Evolutionary conservation across 2,329 filamentous ascomycete genomes (phyloP).

Genomic region (Penicillium vulpinum): DNA sequence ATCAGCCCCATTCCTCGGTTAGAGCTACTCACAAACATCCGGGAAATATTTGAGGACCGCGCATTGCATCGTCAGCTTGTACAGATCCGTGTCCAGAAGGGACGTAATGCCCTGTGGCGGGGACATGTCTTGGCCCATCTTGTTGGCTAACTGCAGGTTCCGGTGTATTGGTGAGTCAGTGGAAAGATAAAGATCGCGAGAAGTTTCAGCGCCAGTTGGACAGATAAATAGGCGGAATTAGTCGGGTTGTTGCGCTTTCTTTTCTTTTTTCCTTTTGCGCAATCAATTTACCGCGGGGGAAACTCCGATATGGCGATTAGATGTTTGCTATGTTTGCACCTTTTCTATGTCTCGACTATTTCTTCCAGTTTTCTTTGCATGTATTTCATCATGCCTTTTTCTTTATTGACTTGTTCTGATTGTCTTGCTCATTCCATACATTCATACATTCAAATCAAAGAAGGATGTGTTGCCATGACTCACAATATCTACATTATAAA

Average conservation of each 20-base stretch:
- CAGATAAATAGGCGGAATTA: neutral
- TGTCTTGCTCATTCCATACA: neutral
- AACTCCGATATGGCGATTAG: slow-evolving; percentile 4
- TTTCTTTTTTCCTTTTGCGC: neutral
- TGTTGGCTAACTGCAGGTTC: slow-evolving; percentile 10
- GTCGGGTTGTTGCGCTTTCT: neutral
- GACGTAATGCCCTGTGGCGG: slow-evolving; percentile 72
- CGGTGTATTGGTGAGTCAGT: slow-evolving; percentile 4
- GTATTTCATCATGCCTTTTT: neutral
- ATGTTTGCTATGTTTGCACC: slow-evolving; percentile 10
- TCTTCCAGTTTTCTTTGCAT: neutral
- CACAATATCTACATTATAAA: neutral
- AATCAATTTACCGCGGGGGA: slow-evolving; percentile 4
- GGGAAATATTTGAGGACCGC: slow-evolving; percentile 91
- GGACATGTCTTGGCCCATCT: slow-evolving; percentile 33
- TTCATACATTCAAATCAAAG: neutral
- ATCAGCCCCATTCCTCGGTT: slow-evolving; percentile 1
- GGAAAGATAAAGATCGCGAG: neutral
- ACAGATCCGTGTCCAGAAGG: slow-evolving; percentile 80
- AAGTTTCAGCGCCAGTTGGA: neutral
- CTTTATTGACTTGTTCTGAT: neutral
- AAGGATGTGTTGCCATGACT: neutral
- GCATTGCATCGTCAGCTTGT: slow-evolving; percentile 99
- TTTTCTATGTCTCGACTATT: neutral
- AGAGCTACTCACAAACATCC: slow-evolving; percentile 52